Evolutionary conservation across 257 asterid genomes (phyloP).

Genomic region (Solanum ossicruentum): DNA sequence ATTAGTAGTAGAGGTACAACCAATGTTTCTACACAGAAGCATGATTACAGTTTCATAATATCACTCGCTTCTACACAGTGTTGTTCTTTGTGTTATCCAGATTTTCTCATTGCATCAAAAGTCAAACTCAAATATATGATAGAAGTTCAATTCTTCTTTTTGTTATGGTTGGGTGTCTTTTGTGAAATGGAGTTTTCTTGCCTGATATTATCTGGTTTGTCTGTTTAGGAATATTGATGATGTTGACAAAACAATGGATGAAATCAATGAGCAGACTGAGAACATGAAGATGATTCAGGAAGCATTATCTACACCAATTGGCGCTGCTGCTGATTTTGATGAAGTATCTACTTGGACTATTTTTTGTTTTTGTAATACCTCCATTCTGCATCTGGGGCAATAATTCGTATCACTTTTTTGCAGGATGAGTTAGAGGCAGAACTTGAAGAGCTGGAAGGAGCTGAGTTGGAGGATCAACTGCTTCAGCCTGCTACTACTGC

Average conservation of each 20-base stretch:
- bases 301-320: conserved; percentile 62
- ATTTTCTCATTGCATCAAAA: not conserved
- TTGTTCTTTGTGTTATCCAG: not conserved
- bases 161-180: not conserved
- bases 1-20: not conserved
- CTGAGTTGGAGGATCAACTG: conserved; percentile 58
- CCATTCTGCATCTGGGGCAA: not conserved
- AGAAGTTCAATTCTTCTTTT: not conserved
- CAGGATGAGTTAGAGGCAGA: conserved; percentile 80
- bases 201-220: not conserved
- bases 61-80: not conserved
- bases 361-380: not conserved
- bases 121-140: not conserved
- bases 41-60: not conserved
- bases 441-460: conserved; percentile 77
- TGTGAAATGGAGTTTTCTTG: not conserved
- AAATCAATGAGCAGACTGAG: conserved; percentile 80
- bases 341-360: conserved; percentile 25
- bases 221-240: conserved; percentile 57
- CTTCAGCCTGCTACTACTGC: conserved; percentile 63
- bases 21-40: not conserved
- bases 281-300: conserved; percentile 75
- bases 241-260: conserved; percentile 87
- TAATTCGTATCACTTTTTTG: not conserved
- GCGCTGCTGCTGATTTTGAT: conserved; percentile 69